Conservation (phyloP, 148 eudicot species). For the Spergularia bocconei region DNA sequence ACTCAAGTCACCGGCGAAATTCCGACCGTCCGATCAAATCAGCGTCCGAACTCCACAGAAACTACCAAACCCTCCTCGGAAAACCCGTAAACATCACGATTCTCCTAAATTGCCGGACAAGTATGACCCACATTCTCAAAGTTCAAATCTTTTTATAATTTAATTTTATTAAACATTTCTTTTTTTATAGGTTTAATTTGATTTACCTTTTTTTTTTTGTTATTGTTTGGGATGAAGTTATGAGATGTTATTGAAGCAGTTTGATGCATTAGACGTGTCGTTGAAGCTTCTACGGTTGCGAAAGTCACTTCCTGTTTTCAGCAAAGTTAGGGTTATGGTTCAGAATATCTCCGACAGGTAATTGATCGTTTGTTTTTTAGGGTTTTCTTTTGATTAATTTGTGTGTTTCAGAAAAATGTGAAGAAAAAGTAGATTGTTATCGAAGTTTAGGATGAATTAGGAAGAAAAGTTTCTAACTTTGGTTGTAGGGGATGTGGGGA, state of each 20-base stretch:
- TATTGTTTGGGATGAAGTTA: conserved; percentile 40
- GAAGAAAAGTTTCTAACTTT: too few relatives aligned
- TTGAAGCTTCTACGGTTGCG: conserved; percentile 66
- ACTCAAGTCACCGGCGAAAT: conserved; percentile 23
- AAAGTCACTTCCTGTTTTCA: conserved; percentile 47
- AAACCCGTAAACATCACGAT: conserved; percentile 23
- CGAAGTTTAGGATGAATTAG: too few relatives aligned
- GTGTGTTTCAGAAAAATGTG: neutral
- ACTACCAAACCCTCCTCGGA: conserved; percentile 35
- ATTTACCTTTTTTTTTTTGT: neutral
- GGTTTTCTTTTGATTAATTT: neutral
- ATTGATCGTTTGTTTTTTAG: neutral
- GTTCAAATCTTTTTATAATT: neutral
- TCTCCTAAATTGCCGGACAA: conserved; percentile 50
- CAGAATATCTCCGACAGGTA: conserved; percentile 70
- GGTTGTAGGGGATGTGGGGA: too few relatives aligned
- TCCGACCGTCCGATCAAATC: conserved; percentile 22
- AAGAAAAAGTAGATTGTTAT: too few relatives aligned
- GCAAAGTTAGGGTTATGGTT: conserved; percentile 57
- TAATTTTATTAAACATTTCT: neutral
- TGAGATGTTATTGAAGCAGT: conserved; percentile 52
- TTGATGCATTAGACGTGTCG: conserved; percentile 65
- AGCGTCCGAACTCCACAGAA: conserved; percentile 49
- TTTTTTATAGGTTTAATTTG: neutral
- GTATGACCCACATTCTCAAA: conserved; percentile 30